Percentiles rank a stretch among this genome's conserved stretches.
Evolutionary conservation across 148 eudicot species (phyloP).

Genomic region (Chenopodium berlandieri): DNA sequence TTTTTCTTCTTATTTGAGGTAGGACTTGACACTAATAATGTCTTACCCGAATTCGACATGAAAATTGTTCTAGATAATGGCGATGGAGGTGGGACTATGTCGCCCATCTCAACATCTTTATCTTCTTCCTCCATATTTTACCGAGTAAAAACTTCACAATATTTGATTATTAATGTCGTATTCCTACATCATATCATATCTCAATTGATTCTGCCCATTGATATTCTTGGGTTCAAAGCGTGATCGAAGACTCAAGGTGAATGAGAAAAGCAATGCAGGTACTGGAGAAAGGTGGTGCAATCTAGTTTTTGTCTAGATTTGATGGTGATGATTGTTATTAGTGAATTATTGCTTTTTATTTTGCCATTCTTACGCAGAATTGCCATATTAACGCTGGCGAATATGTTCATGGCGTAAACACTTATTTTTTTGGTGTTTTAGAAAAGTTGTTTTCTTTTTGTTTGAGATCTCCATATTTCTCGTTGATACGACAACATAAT

Average conservation of each 20-base stretch:
- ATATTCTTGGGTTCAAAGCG: neutral
- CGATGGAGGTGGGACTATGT: neutral
- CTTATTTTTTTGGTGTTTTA: neutral
- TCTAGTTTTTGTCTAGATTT: neutral
- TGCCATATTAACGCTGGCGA: neutral
- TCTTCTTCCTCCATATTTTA: neutral
- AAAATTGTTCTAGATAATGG: neutral
- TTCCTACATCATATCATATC: too few species aligned
- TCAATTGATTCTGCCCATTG: too few species aligned
- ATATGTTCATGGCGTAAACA: neutral
- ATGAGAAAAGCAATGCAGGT: neutral
- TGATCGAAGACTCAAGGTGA: neutral
- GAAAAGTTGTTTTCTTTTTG: neutral
- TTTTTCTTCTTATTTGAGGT: neutral
- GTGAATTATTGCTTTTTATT: too few species aligned
- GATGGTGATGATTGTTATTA: neutral
- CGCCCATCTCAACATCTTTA: neutral
- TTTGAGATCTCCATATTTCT: neutral
- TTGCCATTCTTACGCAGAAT: neutral
- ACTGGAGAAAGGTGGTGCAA: neutral
- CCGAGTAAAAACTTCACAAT: neutral
- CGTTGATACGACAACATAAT: too few species aligned
- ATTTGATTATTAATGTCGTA: too few species aligned
- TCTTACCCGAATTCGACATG: neutral
- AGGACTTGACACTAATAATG: neutral